Evolutionary conservation across 148 eudicot species (phyloP).

Genomic region (Vaccinium myrtillus): DNA sequence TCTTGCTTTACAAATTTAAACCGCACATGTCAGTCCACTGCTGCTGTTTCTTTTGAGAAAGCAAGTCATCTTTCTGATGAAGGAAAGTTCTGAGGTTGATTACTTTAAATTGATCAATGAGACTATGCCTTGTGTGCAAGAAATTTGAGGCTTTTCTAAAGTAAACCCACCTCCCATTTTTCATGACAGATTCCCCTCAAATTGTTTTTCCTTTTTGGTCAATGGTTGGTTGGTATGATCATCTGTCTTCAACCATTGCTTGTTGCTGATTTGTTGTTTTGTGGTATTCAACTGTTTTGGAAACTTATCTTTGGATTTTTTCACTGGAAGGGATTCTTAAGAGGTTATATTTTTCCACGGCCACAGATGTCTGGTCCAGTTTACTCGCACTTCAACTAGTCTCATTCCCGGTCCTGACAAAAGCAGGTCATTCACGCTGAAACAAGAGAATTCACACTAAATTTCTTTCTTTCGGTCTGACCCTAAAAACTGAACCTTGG

Average conservation of each 20-base stretch:
- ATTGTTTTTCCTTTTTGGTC: not conserved
- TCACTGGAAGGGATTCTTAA: not conserved
- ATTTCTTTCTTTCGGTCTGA: not conserved
- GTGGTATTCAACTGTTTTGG: not conserved
- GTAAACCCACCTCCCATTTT: not conserved
- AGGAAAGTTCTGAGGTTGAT: not conserved
- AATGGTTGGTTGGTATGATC: not conserved
- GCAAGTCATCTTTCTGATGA: constrained; percentile 9
- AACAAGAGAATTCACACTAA: not conserved
- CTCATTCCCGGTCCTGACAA: not conserved
- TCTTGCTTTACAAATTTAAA: not conserved
- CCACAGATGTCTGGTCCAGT: not conserved
- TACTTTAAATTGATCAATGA: not conserved
- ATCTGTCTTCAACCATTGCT: not conserved
- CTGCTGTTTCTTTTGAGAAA: not conserved
- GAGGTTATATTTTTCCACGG: not conserved
- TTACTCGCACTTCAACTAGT: not conserved
- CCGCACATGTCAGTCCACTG: not conserved
- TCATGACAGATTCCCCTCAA: not conserved
- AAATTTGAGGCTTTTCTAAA: not conserved
- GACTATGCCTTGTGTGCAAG: not conserved
- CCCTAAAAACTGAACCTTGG: not conserved
- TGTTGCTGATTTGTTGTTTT: constrained; percentile 10
- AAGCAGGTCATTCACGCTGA: not conserved
- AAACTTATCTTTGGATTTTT: not conserved